Percentiles rank a stretch among this genome's conserved stretches.
Conservation (phyloP, 306 rosid genomes). For the Biancaea sappan region DNA sequence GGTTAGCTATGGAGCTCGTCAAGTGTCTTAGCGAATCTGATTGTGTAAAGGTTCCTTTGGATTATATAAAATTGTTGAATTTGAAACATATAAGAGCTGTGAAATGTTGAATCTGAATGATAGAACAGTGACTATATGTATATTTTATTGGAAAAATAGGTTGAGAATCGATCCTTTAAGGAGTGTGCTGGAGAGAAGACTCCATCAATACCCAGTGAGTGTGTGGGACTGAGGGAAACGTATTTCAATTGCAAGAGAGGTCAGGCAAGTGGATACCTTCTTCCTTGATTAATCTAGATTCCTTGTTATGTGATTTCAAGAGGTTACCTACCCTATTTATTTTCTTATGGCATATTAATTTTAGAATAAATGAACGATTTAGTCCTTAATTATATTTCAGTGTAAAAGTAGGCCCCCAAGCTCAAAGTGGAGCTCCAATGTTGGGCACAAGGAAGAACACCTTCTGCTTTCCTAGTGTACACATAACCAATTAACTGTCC, state of each 20-base stretch:
- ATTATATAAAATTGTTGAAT: slow-evolving; percentile 16
- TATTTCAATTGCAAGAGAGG: slow-evolving; percentile 98
- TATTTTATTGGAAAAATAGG: slow-evolving; percentile 44
- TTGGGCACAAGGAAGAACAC: not conserved
- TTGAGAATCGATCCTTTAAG: slow-evolving; percentile 65
- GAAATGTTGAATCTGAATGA: slow-evolving; percentile 29
- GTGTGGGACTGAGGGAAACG: slow-evolving; percentile 93
- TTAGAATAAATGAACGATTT: not conserved
- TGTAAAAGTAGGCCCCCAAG: not conserved
- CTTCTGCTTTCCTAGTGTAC: not conserved
- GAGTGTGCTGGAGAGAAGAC: slow-evolving; percentile 89
- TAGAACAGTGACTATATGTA: slow-evolving; percentile 7
- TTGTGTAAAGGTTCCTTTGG: slow-evolving; percentile 67
- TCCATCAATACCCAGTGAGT: slow-evolving; percentile 86
- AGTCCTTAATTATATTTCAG: not conserved
- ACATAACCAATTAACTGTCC: not conserved
- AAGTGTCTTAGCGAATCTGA: slow-evolving; percentile 93
- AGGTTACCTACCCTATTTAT: not conserved
- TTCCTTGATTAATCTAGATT: slow-evolving; percentile 12
- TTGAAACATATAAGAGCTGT: not conserved
- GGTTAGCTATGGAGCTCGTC: slow-evolving; percentile 80
- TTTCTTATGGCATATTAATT: not conserved
- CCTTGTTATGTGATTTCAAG: slow-evolving; percentile 23
- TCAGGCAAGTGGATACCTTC: slow-evolving; percentile 56
- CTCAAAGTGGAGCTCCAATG: not conserved